These are phyloP conservation scores for Colletotrichum zoysiae DNA, from an alignment of 2,329 filamentous ascomycete species.

Conservation along the genomic window DNA sequence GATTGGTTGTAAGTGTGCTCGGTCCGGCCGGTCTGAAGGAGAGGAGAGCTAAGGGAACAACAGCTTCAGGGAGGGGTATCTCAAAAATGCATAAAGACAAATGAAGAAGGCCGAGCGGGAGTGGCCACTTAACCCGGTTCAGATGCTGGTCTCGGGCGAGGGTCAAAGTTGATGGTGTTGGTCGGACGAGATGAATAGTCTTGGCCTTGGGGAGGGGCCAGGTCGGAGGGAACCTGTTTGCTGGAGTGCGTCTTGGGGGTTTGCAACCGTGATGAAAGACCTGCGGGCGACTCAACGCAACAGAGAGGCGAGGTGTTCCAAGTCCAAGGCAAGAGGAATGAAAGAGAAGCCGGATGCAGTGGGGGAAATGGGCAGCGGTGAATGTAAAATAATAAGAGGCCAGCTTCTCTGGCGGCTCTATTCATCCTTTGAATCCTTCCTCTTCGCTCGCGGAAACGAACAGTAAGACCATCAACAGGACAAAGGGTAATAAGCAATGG, in stretches of 20 bases:
- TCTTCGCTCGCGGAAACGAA: slow-evolving; percentile 15
- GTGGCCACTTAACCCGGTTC: slow-evolving; percentile 33
- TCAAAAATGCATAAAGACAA: slow-evolving; percentile 37
- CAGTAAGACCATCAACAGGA: slow-evolving; percentile 22
- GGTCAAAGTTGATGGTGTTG: slow-evolving; percentile 29
- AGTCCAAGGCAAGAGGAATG: background rate
- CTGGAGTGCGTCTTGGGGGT: slow-evolving; percentile 26
- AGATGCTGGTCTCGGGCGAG: slow-evolving; percentile 18
- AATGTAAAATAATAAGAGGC: slow-evolving; percentile 30
- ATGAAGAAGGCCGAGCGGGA: slow-evolving; percentile 26
- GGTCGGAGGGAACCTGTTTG: slow-evolving; percentile 11
- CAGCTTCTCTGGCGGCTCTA: slow-evolving; percentile 22
- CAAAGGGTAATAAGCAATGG: slow-evolving; percentile 12
- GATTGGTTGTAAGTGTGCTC: slow-evolving; percentile 10
- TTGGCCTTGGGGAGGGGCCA: slow-evolving; percentile 3
- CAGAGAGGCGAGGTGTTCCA: background rate
- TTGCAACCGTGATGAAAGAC: slow-evolving; percentile 12
- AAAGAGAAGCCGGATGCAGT: background rate
- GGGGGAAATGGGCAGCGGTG: slow-evolving; percentile 2
- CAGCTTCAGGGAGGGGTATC: slow-evolving; percentile 36
- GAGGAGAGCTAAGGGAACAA: slow-evolving; percentile 18
- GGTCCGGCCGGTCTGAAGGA: slow-evolving; percentile 34
- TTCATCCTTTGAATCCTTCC: slow-evolving; percentile 25
- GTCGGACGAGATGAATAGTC: slow-evolving; percentile 30
- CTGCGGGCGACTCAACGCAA: slow-evolving; percentile 7